Base-by-base conservation (phyloP, 1,284 basidiomycete genomes). In the Sanghuangporus sanghuang region DNA sequence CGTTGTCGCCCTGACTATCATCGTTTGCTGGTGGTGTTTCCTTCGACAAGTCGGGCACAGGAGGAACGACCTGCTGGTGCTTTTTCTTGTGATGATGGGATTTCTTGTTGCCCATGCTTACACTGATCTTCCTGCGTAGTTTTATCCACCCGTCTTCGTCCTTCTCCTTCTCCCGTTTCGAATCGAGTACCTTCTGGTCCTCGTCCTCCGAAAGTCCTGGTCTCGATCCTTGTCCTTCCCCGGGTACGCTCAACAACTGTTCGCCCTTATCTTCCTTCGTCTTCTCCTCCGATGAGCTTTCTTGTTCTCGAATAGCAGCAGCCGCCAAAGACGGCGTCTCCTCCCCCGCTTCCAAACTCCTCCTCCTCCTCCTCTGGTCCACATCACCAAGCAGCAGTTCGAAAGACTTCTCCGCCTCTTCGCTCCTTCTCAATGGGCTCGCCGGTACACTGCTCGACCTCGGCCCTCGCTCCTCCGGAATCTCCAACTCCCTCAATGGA, bases 71-170 rank as follows among this genome's bases (percentile, higher is more conserved):
- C 6, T 18, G 16, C 6, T 46, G 21, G 6, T 27, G 11, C 14
- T 64, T 54, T 72, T 68, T 76, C 44, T 46, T 46, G 7, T 18
- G 44, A n/a, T n/a, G 16, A 18, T 46, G 9, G 73, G 35, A 73
- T 70, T 66, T 75, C 78, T 49, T 60, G 32, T 73, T 68, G 39
- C 82, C 79, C 57, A 88, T 78, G 16, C 44, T 18, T 18, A 46
- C 74, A 67, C 83, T 87, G 65, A 89, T 80, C 63, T 85, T 75
- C 67, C 84, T 75, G n/a, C 85, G 79, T 48, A 89, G 67, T 70
- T 82, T 85, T 23, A 78, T 76, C 85, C 86, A 87, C 35, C 78
- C 73, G 63, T 81, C 57, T 68, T 76, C 79, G 56, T 76, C 74
- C 58, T 73, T 76, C 44, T 32, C 27, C 27, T 32, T 32, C 58